Evolutionary conservation across 1,284 basidiomycete genomes (phyloP).

Genomic region (Ganoderma lingzhi): DNA sequence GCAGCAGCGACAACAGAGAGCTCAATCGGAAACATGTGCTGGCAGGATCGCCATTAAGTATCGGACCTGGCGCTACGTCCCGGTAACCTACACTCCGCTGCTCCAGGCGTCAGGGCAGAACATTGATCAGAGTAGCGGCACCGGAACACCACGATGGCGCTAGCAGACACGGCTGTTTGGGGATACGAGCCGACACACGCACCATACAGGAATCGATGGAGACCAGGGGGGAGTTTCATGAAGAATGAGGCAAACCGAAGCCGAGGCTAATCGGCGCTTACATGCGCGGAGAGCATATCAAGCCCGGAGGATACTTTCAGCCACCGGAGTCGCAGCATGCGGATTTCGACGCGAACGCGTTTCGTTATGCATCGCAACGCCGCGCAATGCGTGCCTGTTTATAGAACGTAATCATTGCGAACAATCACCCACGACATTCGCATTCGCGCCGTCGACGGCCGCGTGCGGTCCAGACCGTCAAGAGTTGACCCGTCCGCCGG

Average conservation of each 20-base stretch:
- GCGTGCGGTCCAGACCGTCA: too few relatives aligned
- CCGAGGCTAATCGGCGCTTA: neutral
- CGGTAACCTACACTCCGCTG: neutral
- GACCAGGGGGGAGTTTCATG: neutral
- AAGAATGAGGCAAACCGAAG: neutral
- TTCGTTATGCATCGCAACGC: too few relatives aligned
- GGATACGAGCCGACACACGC: neutral
- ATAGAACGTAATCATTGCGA: neutral
- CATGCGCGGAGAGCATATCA: too few relatives aligned
- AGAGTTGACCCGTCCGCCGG: too few relatives aligned
- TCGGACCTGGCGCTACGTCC: neutral
- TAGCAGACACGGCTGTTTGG: neutral
- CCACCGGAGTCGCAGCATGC: too few relatives aligned
- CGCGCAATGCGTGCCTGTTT: neutral
- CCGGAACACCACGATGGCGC: neutral
- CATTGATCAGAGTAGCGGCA: neutral
- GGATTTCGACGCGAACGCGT: too few relatives aligned
- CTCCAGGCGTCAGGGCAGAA: neutral
- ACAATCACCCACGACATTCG: too few relatives aligned
- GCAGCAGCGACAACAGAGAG: neutral
- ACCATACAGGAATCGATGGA: neutral
- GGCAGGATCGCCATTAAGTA: neutral
- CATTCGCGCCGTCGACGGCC: too few relatives aligned
- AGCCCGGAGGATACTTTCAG: too few relatives aligned
- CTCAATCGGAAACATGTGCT: neutral